Base-by-base conservation (phyloP, 1,284 basidiomycete species). In the Volvariella surrecta region DNA sequence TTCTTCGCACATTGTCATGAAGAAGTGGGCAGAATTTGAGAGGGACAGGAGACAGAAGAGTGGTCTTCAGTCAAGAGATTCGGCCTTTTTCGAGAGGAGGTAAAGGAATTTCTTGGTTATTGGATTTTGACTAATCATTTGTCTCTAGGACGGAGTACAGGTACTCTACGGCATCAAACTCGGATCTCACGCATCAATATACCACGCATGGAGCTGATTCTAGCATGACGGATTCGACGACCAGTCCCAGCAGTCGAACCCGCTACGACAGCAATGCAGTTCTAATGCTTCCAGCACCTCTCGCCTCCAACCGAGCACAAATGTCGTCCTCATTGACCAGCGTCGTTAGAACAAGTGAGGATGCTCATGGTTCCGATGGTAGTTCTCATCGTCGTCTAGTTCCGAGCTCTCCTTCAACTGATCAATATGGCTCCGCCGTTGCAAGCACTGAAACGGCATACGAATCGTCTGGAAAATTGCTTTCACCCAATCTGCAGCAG, bases 21-120 rank as follows among this genome's bases (percentile, higher is more conserved):
- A 98, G 73, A 80, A 92, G 40, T 99, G 95, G 95, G 90, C 83
- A 40, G 96, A 99, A 66, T 99, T 96, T 62, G 96, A 99, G 70
- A 76, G 95, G 43, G 96, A 98, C 55, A 72, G 95, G 51, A 74
- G 94, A 50, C 97, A 90, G 89, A 92, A 84, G 76, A 85, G 67
- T 54, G 91, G 91, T 13, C 80, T 77, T 7, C 78, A 83, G 51
- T 90, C 88, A 13, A 74, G 86, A 49, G 93, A 96, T 58, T 92
- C 89, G 11, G 71, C 70, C 1, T 73, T 67, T 50, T 78, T 79
- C 56, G 84, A 89, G 3, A 82, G 72, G 64, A 78, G 75, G 87
- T 86, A 56, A 50, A 28, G 41, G 30, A 37, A 37, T 47, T 6
- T 31, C 40, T 35, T 49, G 9, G 18, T 50, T 43, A 22, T 44